Evolutionary conservation across 331 rosid species (phyloP), one percentile per base, ranked within the genome.

Genomic region (Dryas integrifolia): DNA sequence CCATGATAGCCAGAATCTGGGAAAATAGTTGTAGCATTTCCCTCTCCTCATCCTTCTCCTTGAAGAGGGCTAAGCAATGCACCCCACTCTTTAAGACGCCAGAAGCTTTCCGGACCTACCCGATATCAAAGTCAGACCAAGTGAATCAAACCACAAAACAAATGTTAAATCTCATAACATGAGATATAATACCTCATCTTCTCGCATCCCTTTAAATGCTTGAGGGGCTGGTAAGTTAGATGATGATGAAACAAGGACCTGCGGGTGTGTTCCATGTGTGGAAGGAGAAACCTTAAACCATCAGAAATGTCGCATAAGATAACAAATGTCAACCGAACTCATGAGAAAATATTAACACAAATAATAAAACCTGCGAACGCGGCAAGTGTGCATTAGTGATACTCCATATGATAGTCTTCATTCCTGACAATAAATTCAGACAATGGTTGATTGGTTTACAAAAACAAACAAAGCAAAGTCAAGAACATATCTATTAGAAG

Each of bases 361-460:
- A n/a, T 40, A 62, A 81, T 64, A 77, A 61, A 77, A 95, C 99
- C 96, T 92, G 99, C 58, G 96, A 83, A 70, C 97, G 89, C 16
- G 98, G 96, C 77, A 92, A 84, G 81, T 95, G 96, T 30, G 99
- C 97, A 83, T 95, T 97, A 67, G 98, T 95, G 78, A 95, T 95
- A 79, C 98, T 95, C 98, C 98, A 95, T 86, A 95, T 84, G 80
- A 92, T 95, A 53, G 98, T 95, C 88, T 95, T 95, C 99, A 95
- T 95, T 88, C 99, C 99, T 95, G 86, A 72, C 67, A 75, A 57
- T 65, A 78, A 53, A 46, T 62, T 49, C 38, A 75, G 50, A 30
- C 75, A 62, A 6, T 12, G 26, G 65, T 60, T 68, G 63, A 64
- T 58, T 52, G 58, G 43, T 35, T n/a, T 47, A 51, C 15, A 61